These are phyloP conservation scores for Austroboletus festivus DNA, from an alignment of 768 basidiomycete species.

Conservation along the genomic window DNA sequence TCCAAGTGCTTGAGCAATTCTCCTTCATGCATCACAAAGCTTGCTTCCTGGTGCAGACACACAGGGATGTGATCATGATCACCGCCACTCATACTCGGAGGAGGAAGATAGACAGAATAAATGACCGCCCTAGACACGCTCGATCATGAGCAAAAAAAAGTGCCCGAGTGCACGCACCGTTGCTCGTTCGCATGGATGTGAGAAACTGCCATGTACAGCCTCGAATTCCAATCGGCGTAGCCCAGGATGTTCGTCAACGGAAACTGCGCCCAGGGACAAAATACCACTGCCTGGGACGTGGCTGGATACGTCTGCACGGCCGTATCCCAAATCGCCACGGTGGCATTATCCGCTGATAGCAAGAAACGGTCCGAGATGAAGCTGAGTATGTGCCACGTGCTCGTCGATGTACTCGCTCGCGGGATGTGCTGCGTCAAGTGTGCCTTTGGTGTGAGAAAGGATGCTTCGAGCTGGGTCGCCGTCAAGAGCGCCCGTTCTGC, in stretches of 20 bases:
- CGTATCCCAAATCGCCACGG: slow-evolving; percentile 17
- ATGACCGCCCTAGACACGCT: slow-evolving; percentile 10
- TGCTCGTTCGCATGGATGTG: background rate
- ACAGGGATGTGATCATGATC: background rate
- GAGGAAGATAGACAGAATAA: slow-evolving; percentile 11
- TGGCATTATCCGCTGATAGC: slow-evolving; percentile 11
- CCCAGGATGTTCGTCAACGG: slow-evolving; percentile 4
- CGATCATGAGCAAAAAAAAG: background rate
- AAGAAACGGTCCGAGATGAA: slow-evolving; percentile 24
- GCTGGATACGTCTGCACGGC: background rate
- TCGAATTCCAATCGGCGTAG: slow-evolving; percentile 2
- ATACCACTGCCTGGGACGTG: background rate
- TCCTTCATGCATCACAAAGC: slow-evolving; percentile 10
- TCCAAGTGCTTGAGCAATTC: slow-evolving; percentile 37
- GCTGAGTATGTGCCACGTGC: slow-evolving; percentile 7
- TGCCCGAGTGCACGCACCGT: slow-evolving; percentile 9
- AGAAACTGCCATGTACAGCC: slow-evolving; percentile 16
- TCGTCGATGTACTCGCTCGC: background rate
- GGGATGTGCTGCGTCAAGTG: background rate
- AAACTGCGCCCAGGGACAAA: slow-evolving; percentile 13
- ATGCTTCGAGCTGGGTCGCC: slow-evolving; percentile 13
- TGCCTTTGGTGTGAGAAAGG: slow-evolving; percentile 16
- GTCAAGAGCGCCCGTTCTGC: slow-evolving; percentile 14
- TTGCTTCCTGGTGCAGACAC: slow-evolving; percentile 7
- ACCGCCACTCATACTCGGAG: background rate